These are phyloP conservation scores for Lepraria neglecta DNA, from an alignment of 495 filamentous ascomycete species.

Conservation along the genomic window DNA sequence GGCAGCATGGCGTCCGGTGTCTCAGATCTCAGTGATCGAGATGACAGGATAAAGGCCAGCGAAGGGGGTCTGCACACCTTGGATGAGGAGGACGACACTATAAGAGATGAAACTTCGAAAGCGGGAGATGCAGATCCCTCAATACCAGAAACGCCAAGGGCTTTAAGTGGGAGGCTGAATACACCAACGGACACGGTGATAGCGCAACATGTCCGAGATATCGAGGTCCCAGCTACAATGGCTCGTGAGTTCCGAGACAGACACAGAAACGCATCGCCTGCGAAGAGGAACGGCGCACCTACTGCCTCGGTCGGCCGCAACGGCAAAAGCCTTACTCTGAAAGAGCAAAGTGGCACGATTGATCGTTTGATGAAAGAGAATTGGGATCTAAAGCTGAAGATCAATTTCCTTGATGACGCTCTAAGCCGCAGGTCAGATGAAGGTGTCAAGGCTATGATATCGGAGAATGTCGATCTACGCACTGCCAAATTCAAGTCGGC, in stretches of 20 bases:
- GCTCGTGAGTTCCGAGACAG: slow-evolving; percentile 72
- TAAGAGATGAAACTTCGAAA: slow-evolving; percentile 36
- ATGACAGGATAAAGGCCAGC: slow-evolving; percentile 37
- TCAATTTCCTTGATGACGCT: slow-evolving; percentile 76
- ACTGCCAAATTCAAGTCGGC: slow-evolving; percentile 80
- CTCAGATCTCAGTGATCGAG: slow-evolving; percentile 64
- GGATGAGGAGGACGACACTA: slow-evolving; percentile 50
- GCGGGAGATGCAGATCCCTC: slow-evolving; percentile 39
- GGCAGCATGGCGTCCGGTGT: slow-evolving; percentile 93
- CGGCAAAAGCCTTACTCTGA: slow-evolving; percentile 82
- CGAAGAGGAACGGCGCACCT: slow-evolving; percentile 44
- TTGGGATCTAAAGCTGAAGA: slow-evolving; percentile 81
- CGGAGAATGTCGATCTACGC: slow-evolving; percentile 91
- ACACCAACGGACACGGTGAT: slow-evolving; percentile 83
- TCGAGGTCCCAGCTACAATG: slow-evolving; percentile 83
- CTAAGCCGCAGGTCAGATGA: slow-evolving; percentile 91
- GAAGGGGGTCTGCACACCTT: slow-evolving; percentile 55
- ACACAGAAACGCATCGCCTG: slow-evolving; percentile 49
- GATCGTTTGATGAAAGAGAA: slow-evolving; percentile 91
- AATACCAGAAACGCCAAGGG: slow-evolving; percentile 41
- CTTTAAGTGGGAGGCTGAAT: slow-evolving; percentile 35
- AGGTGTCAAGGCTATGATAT: slow-evolving; percentile 93
- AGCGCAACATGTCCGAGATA: slow-evolving; percentile 76
- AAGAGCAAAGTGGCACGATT: slow-evolving; percentile 95
- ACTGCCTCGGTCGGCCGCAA: slow-evolving; percentile 52